Evolutionary conservation across 139 green algal species (phyloP).

Genomic region (Yamagishiella unicocca): DNA sequence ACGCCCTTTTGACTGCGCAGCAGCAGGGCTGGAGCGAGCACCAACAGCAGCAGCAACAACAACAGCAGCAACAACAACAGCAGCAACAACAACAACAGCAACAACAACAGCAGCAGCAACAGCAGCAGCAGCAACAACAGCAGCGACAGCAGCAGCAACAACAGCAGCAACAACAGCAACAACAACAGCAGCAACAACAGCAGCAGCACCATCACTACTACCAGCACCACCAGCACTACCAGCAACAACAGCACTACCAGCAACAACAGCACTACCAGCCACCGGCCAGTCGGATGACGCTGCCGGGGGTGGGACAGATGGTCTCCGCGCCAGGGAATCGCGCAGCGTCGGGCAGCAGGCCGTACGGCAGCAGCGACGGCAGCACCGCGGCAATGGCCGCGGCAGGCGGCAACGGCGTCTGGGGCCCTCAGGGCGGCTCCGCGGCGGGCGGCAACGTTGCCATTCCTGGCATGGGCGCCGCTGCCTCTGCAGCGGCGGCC

Average conservation of each 20-base stretch:
- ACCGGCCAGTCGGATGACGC: too few relatives aligned
- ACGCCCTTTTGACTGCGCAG: constrained; percentile 35
- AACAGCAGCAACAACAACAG: neutral
- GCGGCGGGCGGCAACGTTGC: neutral
- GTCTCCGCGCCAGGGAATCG: neutral
- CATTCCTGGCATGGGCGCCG: neutral
- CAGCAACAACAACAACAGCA: constrained; percentile 30
- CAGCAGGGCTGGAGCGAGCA: neutral
- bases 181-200: constrained; percentile 12
- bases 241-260: constrained; percentile 3
- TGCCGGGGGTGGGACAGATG: neutral
- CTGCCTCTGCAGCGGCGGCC: neutral
- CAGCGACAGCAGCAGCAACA: neutral
- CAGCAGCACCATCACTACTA: constrained; percentile 1
- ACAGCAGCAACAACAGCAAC: neutral
- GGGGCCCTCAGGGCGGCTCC: neutral
- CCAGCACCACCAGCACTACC: neutral
- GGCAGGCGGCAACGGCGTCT: neutral
- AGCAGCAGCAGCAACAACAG: constrained; percentile 27
- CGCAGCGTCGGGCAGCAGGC: neutral
- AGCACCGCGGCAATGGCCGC: neutral
- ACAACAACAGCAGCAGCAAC: neutral
- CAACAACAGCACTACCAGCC: constrained; percentile 33
- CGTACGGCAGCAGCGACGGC: neutral
- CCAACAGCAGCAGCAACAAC: constrained; percentile 12